Base-by-base conservation (phyloP, 2,329 filamentous ascomycete species). In the Venturia pyrina region DNA sequence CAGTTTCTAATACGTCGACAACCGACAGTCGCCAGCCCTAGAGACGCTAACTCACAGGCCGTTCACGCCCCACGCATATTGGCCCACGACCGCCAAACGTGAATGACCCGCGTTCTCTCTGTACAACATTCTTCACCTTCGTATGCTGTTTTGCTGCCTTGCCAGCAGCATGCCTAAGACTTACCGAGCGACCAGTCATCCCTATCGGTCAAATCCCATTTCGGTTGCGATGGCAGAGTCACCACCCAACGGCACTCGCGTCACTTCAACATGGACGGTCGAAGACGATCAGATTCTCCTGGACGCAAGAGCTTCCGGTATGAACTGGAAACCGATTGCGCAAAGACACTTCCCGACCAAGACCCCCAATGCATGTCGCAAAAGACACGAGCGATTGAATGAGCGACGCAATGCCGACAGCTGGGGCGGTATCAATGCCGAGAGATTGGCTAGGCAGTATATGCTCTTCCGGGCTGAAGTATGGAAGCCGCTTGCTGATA, bases 251-350 rank as follows among this genome's bases (percentile, higher is more conserved):
- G 43, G 40, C 5, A 62, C 59, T 19, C 59, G 59, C n/a, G 19
- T 73, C 68, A 77, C 78, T 10, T 71, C 74, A 11, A 78, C 79
- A 66, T 96, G 91, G 91, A 88, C 84, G 41, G 79, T 83, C 1
- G 81, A 85, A 61, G 90, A 95, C 70, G 91, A 96, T 75, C 83
- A 89, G 71, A 85, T 85, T 46, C 83, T 96, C 56, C 80, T 93
- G 68, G 78, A 80, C 56, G 89, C 90, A 19, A 85, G 91, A 64
- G 85, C 88, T 61, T 85, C 87, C 71, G 89, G 89, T 32, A 83
- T 92, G 74, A 93, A 93, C 77, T 96, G 91, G 91, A 84, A 85
- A 65, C 88, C 90, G 71, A 95, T 96, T 73, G 87, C 91, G 71
- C 81, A 82, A 68, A 85, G 83, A 68, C 86, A 91, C 77, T 96